Evolutionary conservation across 495 filamentous ascomycete genomes (phyloP).

Genomic region (Neurospora sp.): DNA sequence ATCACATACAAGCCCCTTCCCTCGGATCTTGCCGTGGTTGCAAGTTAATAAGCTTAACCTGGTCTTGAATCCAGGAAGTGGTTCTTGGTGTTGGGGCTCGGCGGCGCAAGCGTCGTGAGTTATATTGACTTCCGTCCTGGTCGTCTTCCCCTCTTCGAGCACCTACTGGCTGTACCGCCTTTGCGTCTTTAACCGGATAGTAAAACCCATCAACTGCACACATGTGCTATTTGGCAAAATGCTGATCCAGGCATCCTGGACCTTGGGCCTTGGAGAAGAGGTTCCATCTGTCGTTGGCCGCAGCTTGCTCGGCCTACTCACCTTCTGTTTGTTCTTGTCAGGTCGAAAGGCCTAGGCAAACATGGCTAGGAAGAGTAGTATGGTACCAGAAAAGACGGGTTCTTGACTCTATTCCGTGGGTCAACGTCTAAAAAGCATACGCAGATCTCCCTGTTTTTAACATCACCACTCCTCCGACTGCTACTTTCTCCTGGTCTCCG

Average conservation of each 20-base stretch:
- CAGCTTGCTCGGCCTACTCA: constrained; percentile 1
- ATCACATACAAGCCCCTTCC: constrained; percentile 1
- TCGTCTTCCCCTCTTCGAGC: background rate
- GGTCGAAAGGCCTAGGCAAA: constrained; percentile 1
- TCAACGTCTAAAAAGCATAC: background rate
- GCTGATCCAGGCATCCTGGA: constrained; percentile 9
- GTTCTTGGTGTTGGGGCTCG: background rate
- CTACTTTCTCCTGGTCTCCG: background rate
- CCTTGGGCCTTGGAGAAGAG: constrained; percentile 5
- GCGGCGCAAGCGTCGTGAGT: background rate
- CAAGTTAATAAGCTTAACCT: background rate
- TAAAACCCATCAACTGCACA: constrained; percentile 14
- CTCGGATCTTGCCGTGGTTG: background rate
- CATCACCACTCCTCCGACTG: background rate
- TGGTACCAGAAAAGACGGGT: background rate
- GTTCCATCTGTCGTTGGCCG: constrained; percentile 1
- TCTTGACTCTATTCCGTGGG: background rate
- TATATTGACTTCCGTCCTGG: background rate
- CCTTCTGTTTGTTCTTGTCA: background rate
- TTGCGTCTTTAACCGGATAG: constrained; percentile 17
- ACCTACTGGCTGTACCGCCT: constrained; percentile 2
- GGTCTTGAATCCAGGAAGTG: background rate
- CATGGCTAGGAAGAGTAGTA: background rate
- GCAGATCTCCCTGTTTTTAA: background rate
- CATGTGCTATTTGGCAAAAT: constrained; percentile 19